A percentile compares a stretch with the other conserved stretches of the same genome.
Conservation (phyloP, 2,329 filamentous ascomycete genomes). For the Botryosphaeria dothidea region DNA sequence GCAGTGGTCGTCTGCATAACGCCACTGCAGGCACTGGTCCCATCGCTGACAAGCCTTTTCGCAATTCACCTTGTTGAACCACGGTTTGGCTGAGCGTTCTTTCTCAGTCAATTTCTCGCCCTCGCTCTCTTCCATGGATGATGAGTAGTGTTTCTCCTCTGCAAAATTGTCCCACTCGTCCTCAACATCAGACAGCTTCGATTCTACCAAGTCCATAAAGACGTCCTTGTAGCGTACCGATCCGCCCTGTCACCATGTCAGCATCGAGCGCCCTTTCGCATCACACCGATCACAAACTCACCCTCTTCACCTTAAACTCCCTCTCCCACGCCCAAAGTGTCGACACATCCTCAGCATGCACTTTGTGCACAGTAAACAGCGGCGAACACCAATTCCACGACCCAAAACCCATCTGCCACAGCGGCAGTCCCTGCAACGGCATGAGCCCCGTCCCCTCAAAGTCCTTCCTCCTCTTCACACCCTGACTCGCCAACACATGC, state of each 20-base stretch:
- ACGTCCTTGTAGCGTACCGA: conserved; percentile 37
- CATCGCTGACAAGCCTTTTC: conserved; percentile 31
- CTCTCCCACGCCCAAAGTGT: conserved; percentile 31
- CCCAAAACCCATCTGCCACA: conserved; percentile 34
- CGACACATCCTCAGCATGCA: conserved; percentile 32
- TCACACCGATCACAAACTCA: conserved; percentile 1
- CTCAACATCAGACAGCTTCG: conserved; percentile 25
- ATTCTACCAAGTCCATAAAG: conserved; percentile 31
- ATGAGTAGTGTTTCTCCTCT: conserved; percentile 28
- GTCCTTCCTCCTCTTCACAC: conserved; percentile 24
- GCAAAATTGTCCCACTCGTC: conserved; percentile 39
- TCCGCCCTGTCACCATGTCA: background rate
- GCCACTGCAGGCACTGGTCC: conserved; percentile 34
- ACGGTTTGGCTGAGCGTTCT: background rate
- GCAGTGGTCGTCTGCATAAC: conserved; percentile 33
- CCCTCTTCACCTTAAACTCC: conserved; percentile 20
- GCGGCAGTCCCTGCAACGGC: conserved; percentile 28
- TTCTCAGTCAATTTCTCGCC: background rate
- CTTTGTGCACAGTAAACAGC: conserved; percentile 41
- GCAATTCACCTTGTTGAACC: conserved; percentile 30
- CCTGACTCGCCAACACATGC: conserved; percentile 38
- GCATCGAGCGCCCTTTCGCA: too few species aligned
- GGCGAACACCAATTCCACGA: conserved; percentile 46
- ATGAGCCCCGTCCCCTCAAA: conserved; percentile 43
- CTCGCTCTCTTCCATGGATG: conserved; percentile 5